Evolutionary conservation across 2,329 filamentous ascomycete species (phyloP).

Genomic region (Chaetomium olivaceum): DNA sequence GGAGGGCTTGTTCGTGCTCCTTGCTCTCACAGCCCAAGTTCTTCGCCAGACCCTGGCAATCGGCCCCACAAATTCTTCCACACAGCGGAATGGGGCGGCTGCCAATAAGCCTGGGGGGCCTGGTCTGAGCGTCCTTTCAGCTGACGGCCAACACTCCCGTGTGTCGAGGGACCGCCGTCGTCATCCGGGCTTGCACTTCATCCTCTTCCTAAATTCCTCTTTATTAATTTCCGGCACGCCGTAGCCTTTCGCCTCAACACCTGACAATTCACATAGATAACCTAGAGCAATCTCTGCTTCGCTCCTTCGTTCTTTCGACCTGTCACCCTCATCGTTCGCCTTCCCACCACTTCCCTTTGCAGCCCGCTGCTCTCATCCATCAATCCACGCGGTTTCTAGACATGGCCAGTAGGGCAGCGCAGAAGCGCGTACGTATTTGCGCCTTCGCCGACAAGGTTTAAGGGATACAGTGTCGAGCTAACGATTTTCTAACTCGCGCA

Average conservation of each 20-base stretch:
- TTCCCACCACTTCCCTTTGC: not conserved
- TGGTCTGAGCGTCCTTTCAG: not conserved
- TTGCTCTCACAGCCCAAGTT: not conserved
- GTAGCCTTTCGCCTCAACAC: not conserved
- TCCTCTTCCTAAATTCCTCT: not conserved
- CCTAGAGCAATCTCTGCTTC: not conserved
- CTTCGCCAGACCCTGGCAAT: not conserved
- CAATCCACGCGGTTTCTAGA: no score
- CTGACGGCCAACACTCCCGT: not conserved
- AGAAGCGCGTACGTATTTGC: slow-evolving; percentile 33
- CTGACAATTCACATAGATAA: not conserved
- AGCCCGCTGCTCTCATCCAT: not conserved
- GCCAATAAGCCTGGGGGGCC: not conserved
- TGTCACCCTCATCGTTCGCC: not conserved
- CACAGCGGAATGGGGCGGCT: not conserved
- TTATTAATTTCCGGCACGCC: not conserved
- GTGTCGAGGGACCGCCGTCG: not conserved
- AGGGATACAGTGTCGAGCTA: not conserved
- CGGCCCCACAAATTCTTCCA: not conserved
- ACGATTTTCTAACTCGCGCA: slow-evolving; percentile 31
- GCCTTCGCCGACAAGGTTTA: no score
- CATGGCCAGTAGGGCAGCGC: slow-evolving; percentile 34
- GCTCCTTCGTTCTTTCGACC: not conserved
- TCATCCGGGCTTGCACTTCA: not conserved
- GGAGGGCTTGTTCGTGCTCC: not conserved